Percentiles rank a stretch among this genome's conserved stretches.
These are phyloP conservation scores for Kodamaea anthophila DNA, from an alignment of 1,139 yeast species.

Conservation along the genomic window DNA sequence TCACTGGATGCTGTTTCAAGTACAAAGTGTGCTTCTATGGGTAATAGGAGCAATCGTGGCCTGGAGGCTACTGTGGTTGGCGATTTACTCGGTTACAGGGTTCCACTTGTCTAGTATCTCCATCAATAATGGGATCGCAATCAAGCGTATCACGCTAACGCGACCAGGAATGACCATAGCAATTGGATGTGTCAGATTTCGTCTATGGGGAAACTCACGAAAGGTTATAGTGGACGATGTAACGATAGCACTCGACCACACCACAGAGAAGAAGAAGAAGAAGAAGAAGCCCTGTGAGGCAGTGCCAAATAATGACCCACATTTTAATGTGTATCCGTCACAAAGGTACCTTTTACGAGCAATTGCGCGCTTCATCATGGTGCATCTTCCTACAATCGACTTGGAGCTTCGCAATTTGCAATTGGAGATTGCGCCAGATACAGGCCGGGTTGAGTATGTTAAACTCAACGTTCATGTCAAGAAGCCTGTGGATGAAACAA, in stretches of 20 bases:
- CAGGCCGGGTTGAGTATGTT: conserved; percentile 18
- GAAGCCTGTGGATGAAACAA: conserved; percentile 13
- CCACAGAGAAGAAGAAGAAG: neutral
- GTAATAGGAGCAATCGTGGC: conserved; percentile 7
- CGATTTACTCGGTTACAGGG: conserved; percentile 26
- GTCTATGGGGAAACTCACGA: conserved; percentile 38
- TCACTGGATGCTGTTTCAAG: too few species aligned
- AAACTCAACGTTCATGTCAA: conserved; percentile 17
- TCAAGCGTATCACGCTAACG: conserved; percentile 24
- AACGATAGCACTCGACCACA: conserved; percentile 1
- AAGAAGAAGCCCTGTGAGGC: neutral
- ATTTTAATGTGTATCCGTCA: conserved; percentile 16
- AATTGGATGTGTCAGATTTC: conserved; percentile 23
- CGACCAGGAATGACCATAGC: conserved; percentile 12
- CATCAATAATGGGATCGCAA: conserved; percentile 37
- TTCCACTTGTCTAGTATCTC: conserved; percentile 27
- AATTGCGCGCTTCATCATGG: conserved; percentile 13
- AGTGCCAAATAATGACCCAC: conserved; percentile 1
- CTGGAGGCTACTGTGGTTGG: conserved; percentile 26
- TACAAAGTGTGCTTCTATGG: conserved; percentile 8
- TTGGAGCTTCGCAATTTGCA: conserved; percentile 22
- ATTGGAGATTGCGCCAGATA: conserved; percentile 9
- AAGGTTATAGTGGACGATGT: conserved; percentile 19
- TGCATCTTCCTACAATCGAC: conserved; percentile 22
- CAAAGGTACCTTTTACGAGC: conserved; percentile 9